Evolutionary conservation across 1,139 yeast species (phyloP), one percentile per base, ranked within the genome.

Genomic region (Debaryomycetaceae sp.): DNA sequence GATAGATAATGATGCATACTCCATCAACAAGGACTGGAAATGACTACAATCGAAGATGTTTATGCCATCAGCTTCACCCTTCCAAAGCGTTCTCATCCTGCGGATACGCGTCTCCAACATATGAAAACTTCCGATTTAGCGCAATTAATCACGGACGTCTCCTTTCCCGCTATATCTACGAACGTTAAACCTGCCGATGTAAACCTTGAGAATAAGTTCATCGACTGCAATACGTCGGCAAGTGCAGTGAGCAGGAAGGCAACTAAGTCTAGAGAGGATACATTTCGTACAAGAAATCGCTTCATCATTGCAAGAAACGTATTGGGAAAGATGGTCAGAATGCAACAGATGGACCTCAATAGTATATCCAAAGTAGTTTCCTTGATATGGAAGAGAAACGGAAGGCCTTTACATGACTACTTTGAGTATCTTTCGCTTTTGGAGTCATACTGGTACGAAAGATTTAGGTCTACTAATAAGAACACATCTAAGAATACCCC

Each of bases 301-400:
- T 59, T 55, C 38, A 56, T 59, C 5, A 54, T 57, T 22, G 63
- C 62, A 9, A 45, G 65, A 44, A 50, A 52, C 43, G 38, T 52
- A 17, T 38, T 60, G 23, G 47, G 57, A 20, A 50, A 46, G 22
- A 38, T 52, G 36, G 41, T 49, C 13, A 51, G 48, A 41, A 46
- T 37, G 24, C 38, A 45, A 29, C 40, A 44, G 9, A 42, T 37
- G 37, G 43, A 49, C 39, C 49, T 48, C 27, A 49, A 45, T 13
- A 45, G 44, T 2, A 44, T 56, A 11, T 58, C 62, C 5, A 57
- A 55, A 39, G 45, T 49, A 5, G 51, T 54, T 4, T 57, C 63
- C 6, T 27, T 42, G n/a, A 63, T 59, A 58, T 61, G 66, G 66
- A 54, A 51, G 37, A 46, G 38, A 8, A 47, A 54, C n/a, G 44